Evolutionary conservation across 371 early-diverging fungal species (phyloP), one percentile per base, ranked within the genome.

Genomic region (Actinomucor elegans): DNA sequence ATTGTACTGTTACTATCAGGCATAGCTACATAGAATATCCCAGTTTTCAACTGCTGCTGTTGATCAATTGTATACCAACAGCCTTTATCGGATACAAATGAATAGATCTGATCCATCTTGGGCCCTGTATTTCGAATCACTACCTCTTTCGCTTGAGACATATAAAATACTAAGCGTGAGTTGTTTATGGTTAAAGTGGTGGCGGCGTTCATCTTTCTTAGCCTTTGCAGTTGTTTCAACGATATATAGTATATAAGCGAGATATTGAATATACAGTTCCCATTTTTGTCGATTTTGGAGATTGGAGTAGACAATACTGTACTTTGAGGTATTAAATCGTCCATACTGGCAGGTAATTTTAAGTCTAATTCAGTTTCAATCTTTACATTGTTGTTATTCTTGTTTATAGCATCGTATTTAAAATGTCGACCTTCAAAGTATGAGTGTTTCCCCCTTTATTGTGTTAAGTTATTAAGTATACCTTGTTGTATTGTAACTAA

Each of bases 401-500:
- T n/a, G n/a, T n/a, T n/a, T n/a, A n/a, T n/a, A n/a, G n/a, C 32
- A 27, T 47, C 57, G 21, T 50, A 52, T 14, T 56, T 37, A 61
- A 76, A 76, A 53, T 66, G 49, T 38, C 73, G n/a, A n/a, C 41
- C 41, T 40, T 9, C 12, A 18, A 24, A 12, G 11, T 21, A 10
- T 40, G 20, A 14, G 20, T 20, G 20, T 17, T 40, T 2, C 10
- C 9, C 8, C 9, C 12, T 11, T 23, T 23, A 23, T 23, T 23
- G 2, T n/a, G n/a, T 33, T 33, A n/a, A 18, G 37, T 36, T 10
- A n/a, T 52, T 29, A 11, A 33, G 17, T 35, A 27, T 36, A 76
- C 77, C 77, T 76, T 73, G 61, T 48, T 76, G 71, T 24, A 76
- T 57, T 17, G 66, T 65, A 21, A 76, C 67, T 40, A 76, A 58